Base-by-base conservation (phyloP, 2,329 filamentous ascomycete species). In the Arthrobotrys musiformis region DNA sequence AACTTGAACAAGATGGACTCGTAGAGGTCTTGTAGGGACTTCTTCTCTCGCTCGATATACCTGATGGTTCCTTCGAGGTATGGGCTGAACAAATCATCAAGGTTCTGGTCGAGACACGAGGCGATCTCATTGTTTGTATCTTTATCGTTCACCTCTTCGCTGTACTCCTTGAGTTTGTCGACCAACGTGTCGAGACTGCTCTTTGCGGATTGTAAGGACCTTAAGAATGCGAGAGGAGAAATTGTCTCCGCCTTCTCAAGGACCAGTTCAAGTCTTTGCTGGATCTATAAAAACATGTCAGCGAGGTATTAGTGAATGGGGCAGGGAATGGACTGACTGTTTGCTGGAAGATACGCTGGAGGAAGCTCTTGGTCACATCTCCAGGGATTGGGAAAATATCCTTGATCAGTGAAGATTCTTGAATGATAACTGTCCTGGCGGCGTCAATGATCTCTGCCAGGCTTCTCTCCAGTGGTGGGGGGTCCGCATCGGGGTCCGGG, bases 381-480 rank as follows among this genome's bases (percentile, higher is more conserved):
- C 99, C 95, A 80, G 97, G 94, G 83, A 94, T 97, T 0, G 95
- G 95, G 82, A 99, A 99, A 0, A 95, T 94, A 62, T 93, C 90
- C 83, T 95, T 97, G 83, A 99, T 98, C 83, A 97, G 97, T 80
- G 93, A 92, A 8, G 94, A 97, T 82, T 99, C 95, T 81, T 98
- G 94, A 82, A 98, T 94, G 84, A 98, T 93, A 52, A 97, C 93
- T 52, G 97, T 91, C 83, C 92, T 93, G 81, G 98, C 94, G 83
- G 99, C 95, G 81, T 98, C 94, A 35, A 98, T 87, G 26, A 99
- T 86, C 4, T 93, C 94, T 84, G 98, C 94, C 68, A 99, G 85
- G 81, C 93, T 97, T 2, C 93, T 92, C 83, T 99, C 95, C 24
- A 99, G 92, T 6, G 93, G 92, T 0, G 94, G 94, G 1, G 94